Percentiles rank a stretch among this genome's conserved stretches.
Conservation (phyloP, 441 rosid species). For the Arabidopsis hybrid region DNA sequence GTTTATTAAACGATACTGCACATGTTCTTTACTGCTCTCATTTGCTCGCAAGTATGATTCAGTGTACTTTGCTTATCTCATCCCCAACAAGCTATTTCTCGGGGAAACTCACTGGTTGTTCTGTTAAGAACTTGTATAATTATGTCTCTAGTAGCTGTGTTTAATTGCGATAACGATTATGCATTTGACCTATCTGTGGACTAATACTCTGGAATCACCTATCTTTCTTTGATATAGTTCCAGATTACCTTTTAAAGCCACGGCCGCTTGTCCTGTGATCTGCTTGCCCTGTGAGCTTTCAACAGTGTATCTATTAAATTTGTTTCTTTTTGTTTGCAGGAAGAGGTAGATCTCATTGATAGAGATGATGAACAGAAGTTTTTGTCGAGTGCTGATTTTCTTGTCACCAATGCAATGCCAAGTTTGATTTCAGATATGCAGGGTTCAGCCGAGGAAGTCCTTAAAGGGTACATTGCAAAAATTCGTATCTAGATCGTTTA, state of each 20-base stretch:
- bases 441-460: slow-evolving; percentile 66
- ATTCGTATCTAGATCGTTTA: background rate
- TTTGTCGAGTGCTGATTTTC: slow-evolving; percentile 83
- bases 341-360: slow-evolving; percentile 69
- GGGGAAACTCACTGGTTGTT: background rate
- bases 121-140: background rate
- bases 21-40: background rate
- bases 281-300: background rate
- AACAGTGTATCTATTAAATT: background rate
- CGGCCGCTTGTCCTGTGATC: slow-evolving; percentile 5
- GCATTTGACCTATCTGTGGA: background rate
- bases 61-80: background rate
- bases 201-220: slow-evolving; percentile 1
- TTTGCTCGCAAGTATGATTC: background rate
- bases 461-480: slow-evolving; percentile 63
- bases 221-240: background rate
- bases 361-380: slow-evolving; percentile 78
- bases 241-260: background rate
- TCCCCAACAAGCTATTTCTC: background rate
- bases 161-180: background rate
- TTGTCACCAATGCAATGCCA: slow-evolving; percentile 67
- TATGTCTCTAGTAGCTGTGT: slow-evolving; percentile 6
- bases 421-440: slow-evolving; percentile 66
- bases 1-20: background rate
- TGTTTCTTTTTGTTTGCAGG: slow-evolving; percentile 49